Evolutionary conservation across 2,329 filamentous ascomycete genomes (phyloP).

Genomic region (Teratosphaeria destructans): DNA sequence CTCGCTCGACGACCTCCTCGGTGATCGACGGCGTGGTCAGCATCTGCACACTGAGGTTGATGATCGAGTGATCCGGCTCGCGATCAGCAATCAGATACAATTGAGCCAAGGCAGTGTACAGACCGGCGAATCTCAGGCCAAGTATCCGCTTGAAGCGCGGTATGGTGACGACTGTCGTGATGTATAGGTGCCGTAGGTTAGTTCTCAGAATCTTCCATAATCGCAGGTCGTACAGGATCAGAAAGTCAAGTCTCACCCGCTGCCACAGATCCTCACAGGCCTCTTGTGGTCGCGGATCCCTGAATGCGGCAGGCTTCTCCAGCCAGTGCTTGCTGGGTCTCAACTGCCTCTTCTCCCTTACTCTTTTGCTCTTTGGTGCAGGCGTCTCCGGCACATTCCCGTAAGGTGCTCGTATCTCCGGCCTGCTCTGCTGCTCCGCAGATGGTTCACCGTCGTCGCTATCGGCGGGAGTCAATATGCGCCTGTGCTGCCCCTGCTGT

Average conservation of each 20-base stretch:
- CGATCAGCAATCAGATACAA: conserved; percentile 91
- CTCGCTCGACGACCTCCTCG: conserved; percentile 84
- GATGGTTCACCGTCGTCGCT: conserved; percentile 33
- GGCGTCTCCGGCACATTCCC: conserved; percentile 75
- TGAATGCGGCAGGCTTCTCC: conserved; percentile 59
- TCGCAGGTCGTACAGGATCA: conserved; percentile 86
- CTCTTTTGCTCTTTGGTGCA: conserved; percentile 22
- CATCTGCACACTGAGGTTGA: conserved; percentile 94
- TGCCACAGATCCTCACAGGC: conserved; percentile 76
- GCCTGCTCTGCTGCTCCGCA: conserved; percentile 36
- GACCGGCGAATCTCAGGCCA: conserved; percentile 81
- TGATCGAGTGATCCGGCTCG: conserved; percentile 96
- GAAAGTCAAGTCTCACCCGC: conserved; percentile 81
- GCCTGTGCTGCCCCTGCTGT: conserved; percentile 29
- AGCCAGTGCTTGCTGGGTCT: conserved; percentile 75
- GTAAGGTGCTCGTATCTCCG: conserved; percentile 16
- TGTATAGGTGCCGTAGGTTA: conserved; percentile 84
- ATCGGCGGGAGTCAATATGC: conserved; percentile 20
- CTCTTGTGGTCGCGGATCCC: conserved; percentile 41
- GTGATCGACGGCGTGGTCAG: conserved; percentile 94
- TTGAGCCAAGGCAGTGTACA: conserved; percentile 89
- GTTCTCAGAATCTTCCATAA: conserved; percentile 96
- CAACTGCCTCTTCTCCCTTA: conserved; percentile 37
- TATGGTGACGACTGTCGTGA: conserved; percentile 89
- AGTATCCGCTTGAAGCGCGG: conserved; percentile 93